These are phyloP conservation scores for Flaveria brownii DNA, from an alignment of 129 eudicot species.

Conservation along the genomic window DNA sequence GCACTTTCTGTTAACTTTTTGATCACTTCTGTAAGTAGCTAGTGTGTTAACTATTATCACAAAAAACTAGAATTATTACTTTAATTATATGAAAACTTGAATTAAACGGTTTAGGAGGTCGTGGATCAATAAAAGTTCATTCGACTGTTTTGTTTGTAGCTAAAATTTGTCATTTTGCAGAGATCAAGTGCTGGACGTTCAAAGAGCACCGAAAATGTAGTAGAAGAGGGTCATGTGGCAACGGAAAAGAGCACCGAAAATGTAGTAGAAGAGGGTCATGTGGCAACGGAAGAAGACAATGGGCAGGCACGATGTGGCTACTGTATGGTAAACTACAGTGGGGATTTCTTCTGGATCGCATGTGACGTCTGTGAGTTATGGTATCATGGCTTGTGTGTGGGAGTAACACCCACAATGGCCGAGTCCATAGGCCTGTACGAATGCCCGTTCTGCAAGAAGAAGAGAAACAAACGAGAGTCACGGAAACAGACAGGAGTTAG, in stretches of 20 bases:
- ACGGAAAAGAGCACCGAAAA: slow-evolving; percentile 73
- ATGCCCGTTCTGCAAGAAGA: slow-evolving; percentile 61
- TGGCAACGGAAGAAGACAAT: slow-evolving; percentile 76
- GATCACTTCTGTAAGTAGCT: neutral
- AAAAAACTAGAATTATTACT: neutral
- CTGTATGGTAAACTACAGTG: slow-evolving; percentile 68
- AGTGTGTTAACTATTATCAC: neutral
- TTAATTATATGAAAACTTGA: neutral
- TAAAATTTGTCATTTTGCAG: slow-evolving; percentile 36
- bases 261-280: slow-evolving; percentile 56
- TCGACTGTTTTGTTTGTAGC: neutral
- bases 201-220: slow-evolving; percentile 56
- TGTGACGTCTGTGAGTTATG: slow-evolving; percentile 83
- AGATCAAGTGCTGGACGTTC: slow-evolving; percentile 74
- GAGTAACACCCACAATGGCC: slow-evolving; percentile 86
- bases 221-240: slow-evolving; percentile 63
- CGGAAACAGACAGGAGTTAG: neutral
- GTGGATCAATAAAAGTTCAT: neutral
- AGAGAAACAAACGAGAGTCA: neutral
- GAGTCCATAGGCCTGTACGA: slow-evolving; percentile 79
- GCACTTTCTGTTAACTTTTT: neutral
- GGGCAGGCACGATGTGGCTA: slow-evolving; percentile 73
- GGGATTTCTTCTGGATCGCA: slow-evolving; percentile 87
- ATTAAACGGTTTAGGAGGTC: neutral
- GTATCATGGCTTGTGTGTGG: slow-evolving; percentile 94